These are phyloP conservation scores for Aeschynomene evenia DNA, from an alignment of 306 rosid species.

Conservation along the genomic window DNA sequence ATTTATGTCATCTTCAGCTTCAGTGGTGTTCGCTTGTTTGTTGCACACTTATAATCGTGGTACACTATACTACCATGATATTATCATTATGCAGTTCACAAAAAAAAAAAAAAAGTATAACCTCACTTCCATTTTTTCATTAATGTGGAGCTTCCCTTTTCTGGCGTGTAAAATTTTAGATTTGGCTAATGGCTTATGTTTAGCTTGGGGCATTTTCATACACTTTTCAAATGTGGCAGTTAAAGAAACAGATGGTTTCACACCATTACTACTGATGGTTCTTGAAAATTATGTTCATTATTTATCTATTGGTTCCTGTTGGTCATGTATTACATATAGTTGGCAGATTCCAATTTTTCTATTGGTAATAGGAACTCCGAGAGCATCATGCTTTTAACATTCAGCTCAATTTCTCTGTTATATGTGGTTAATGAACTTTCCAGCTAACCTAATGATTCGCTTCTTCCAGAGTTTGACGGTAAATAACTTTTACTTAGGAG, in stretches of 20 bases:
- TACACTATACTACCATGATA: not conserved
- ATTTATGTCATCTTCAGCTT: not conserved
- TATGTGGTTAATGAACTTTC: conserved; percentile 2
- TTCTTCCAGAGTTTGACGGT: conserved; percentile 64
- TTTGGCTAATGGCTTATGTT: not conserved
- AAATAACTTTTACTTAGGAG: conserved; percentile 73
- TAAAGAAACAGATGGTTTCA: not conserved
- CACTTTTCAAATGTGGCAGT: conserved; percentile 1
- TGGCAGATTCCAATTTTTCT: not conserved
- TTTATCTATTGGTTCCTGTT: not conserved
- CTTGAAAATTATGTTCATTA: not conserved
- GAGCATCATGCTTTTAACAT: conserved; percentile 1
- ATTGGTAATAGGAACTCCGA: not conserved
- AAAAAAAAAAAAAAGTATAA: not conserved
- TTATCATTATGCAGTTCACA: not conserved
- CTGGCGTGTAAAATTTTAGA: not conserved
- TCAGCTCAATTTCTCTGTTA: not conserved
- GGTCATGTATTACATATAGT: conserved; percentile 1
- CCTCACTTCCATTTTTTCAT: not conserved
- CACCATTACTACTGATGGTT: not conserved
- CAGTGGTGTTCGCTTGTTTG: not conserved
- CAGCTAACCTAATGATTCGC: not conserved
- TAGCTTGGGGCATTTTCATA: not conserved
- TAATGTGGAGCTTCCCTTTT: not conserved
- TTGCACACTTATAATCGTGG: not conserved